Evolutionary conservation across 371 early-diverging fungal genomes (phyloP), one percentile per base, ranked within the genome.

Genomic region (Mucor mucedo): DNA sequence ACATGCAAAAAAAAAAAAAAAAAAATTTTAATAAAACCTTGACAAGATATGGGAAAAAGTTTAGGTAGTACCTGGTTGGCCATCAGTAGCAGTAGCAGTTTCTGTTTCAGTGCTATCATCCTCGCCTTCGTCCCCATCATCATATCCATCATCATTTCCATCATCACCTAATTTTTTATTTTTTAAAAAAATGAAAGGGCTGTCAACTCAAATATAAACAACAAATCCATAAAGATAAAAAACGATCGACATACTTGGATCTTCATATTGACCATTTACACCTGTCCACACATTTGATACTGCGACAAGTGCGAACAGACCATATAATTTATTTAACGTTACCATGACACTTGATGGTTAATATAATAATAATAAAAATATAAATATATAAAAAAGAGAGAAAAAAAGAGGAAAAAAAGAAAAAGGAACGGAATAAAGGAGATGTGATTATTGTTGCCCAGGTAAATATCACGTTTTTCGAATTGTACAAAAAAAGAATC

Each of bases 261-360:
- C 53, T 48, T 68, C 50, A 48, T 53, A 49, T 41, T 62, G 68
- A 14, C 63, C 68, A 48, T 48, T 42, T 27, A 62, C 68, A 11
- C 59, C 55, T 11, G 68, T 14, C 68, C 67, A 67, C 35, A 52
- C n/a, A 62, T 62, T 50, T 30, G 57, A 56, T 42, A 53, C 47
- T 21, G 67, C 57, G 32, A 29, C 30, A 16, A 59, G 13, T 5
- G 49, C 33, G 11, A 62, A 47, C 33, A 62, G 14, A 16, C 62
- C 48, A 42, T 52, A 45, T 27, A 38, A 49, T 40, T 50, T 40
- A 32, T 55, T 60, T 27, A 65, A 38, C n/a, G 42, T 42, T 21
- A 53, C 53, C 67, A 67, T 66, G 33, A n/a, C n/a, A n/a, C n/a
- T n/a, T n/a, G n/a, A n/a, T 29, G 48, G 33, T 52, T 52, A n/a